phyloP scores from a whole-genome alignment of 208 protist genomes.

The Leishmania braziliensis region DNA sequence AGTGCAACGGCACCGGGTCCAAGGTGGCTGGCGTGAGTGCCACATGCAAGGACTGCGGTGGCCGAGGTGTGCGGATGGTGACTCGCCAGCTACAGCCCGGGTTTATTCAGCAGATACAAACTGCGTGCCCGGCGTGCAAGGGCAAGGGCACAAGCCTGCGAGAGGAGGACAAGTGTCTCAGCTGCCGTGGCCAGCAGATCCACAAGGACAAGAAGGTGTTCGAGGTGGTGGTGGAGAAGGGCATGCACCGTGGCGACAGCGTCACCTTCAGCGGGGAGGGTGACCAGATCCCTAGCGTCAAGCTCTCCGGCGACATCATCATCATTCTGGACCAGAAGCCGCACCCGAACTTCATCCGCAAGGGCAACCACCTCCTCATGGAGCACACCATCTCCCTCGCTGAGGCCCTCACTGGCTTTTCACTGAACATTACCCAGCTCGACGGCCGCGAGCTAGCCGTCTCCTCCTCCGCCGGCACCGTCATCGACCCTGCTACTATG shows the following conservation, averaged over 20 bases:
- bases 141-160: slow-evolving; percentile 93
- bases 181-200: slow-evolving; percentile 96
- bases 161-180: slow-evolving; percentile 94
- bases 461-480: slow-evolving; percentile 44
- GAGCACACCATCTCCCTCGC: slow-evolving; percentile 89
- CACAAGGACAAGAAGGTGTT: slow-evolving; percentile 97
- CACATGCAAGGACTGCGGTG: slow-evolving; percentile 94
- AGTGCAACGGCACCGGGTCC: slow-evolving; percentile 87
- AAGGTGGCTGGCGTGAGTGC: slow-evolving; percentile 68
- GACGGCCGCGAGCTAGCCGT: slow-evolving; percentile 90
- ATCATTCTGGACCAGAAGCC: slow-evolving; percentile 97
- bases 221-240: slow-evolving; percentile 97
- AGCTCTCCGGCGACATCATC: slow-evolving; percentile 97
- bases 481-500: slow-evolving; percentile 88
- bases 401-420: slow-evolving; percentile 96
- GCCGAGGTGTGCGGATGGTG: slow-evolving; percentile 92
- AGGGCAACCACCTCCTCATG: slow-evolving; percentile 96
- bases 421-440: slow-evolving; percentile 90
- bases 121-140: slow-evolving; percentile 92
- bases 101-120: slow-evolving; percentile 97
- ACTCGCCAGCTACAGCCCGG: slow-evolving; percentile 95
- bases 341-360: slow-evolving; percentile 93
- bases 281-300: slow-evolving; percentile 94
- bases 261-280: slow-evolving; percentile 97
- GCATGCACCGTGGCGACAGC: slow-evolving; percentile 96